Evolutionary conservation across 306 rosid genomes (phyloP), one percentile per base, ranked within the genome.

Genomic region (Dalbergia cochinchinensis): DNA sequence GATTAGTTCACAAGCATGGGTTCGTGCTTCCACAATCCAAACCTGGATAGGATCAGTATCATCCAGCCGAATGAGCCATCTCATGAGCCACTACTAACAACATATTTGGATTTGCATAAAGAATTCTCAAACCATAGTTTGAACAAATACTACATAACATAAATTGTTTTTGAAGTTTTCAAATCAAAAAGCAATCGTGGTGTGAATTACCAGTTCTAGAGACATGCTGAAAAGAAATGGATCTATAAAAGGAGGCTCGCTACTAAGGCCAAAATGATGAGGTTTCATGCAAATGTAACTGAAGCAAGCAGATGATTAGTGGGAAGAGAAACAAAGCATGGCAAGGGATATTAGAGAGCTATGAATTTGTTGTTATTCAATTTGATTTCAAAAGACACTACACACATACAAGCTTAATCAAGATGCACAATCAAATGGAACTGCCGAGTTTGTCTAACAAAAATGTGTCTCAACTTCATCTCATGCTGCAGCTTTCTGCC

Each of bases 401-500:
- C 26, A 84, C 76, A 80, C 67, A 35, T 12, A 47, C 26, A 18
- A 82, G 34, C 59, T 39, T 64, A 72, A 66, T 6, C 80, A 39
- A 66, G 37, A 33, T 68, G 51, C 72, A 72, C 5, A 72, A 66
- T 6, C 80, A 39, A 59, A 22, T 34, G 73, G 51, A 67, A 72
- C 3, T 73, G 63, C 69, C 63, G 37, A 16, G 57, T 9, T 67
- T 55, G 72, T 79, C 45, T 50, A 51, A 70, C 53, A 83, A 79
- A 83, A 71, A 76, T 58, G 66, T 57, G 41, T 55, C 82, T 68
- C 16, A 50, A 71, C 58, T 57, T 70, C 14, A 19, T 78, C 79
- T 71, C 79, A 57, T 70, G 70, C 61, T 79, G 69, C 84, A 82
- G 74, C 57, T 69, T 78, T 72, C 84, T 53, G 62, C 77, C 26